A percentile compares a stretch with the other conserved stretches of the same genome.
Evolutionary conservation across 164 flowering plant genomes (phyloP).

Genomic region (Malania oleifera): DNA sequence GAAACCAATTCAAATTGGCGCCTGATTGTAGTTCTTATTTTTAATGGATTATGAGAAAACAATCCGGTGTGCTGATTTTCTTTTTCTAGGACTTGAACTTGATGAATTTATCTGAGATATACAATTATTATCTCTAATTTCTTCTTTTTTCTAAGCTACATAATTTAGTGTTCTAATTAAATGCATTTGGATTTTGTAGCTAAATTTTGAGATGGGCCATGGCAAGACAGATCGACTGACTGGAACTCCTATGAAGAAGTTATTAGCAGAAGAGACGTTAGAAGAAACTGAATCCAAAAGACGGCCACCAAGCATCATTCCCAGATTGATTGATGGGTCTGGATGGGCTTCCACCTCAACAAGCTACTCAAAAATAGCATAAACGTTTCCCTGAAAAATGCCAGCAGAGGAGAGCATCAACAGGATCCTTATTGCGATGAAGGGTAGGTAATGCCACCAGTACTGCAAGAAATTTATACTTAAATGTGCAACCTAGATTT

Average conservation of each 20-base stretch:
- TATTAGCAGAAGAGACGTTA: constrained; percentile 65
- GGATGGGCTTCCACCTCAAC: constrained; percentile 65
- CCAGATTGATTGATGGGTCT: constrained; percentile 92
- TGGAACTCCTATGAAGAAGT: constrained; percentile 58
- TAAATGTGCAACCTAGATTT: no score
- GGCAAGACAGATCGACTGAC: constrained; percentile 17
- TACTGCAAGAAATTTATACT: no score
- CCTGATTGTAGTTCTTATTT: constrained; percentile 37
- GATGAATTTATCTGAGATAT: no score
- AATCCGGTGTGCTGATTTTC: constrained; percentile 31
- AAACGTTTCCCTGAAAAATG: constrained; percentile 25
- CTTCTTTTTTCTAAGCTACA: background rate
- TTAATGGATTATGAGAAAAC: constrained; percentile 25
- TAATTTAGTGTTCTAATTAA: no score
- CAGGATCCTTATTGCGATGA: no score
- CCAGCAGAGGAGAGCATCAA: constrained; percentile 18
- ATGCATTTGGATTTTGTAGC: constrained; percentile 21
- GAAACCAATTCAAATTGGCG: constrained; percentile 21
- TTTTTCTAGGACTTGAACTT: background rate
- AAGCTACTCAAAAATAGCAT: constrained; percentile 37
- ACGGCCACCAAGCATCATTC: constrained; percentile 66
- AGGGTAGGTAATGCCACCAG: no score
- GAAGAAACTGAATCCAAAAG: constrained; percentile 51
- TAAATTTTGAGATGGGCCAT: constrained; percentile 25
- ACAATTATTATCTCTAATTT: background rate